phyloP scores from a whole-genome alignment of 2,329 filamentous ascomycete genomes.

The Exophiala alcalophila region DNA sequence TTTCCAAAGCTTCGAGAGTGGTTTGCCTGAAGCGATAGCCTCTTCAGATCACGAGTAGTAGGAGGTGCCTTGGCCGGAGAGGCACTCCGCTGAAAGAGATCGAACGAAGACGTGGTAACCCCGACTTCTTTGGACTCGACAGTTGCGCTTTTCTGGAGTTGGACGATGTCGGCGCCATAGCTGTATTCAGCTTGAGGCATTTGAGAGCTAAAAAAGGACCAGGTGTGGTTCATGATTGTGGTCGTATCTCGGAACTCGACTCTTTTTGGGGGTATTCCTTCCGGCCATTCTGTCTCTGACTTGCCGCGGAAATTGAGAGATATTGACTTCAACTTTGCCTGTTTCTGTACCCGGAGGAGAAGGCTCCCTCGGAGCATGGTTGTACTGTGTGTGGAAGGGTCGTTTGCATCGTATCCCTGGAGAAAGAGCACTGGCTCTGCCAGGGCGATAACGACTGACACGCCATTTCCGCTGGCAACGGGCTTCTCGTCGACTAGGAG shows the following conservation, averaged over 20 bases:
- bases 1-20: slow-evolving; percentile 84
- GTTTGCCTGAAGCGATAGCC: slow-evolving; percentile 73
- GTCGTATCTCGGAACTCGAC: slow-evolving; percentile 80
- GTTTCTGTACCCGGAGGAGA: slow-evolving; percentile 78
- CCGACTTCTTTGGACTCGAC: slow-evolving; percentile 35
- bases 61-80: slow-evolving; percentile 43
- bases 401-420: slow-evolving; percentile 49
- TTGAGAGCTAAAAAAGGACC: slow-evolving; percentile 82
- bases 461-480: slow-evolving; percentile 49
- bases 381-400: slow-evolving; percentile 61
- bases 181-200: slow-evolving; percentile 58
- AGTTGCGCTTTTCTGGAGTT: slow-evolving; percentile 48
- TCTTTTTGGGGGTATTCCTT: slow-evolving; percentile 87
- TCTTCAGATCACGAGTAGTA: slow-evolving; percentile 55
- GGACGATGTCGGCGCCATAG: slow-evolving; percentile 62
- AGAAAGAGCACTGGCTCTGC: slow-evolving; percentile 50
- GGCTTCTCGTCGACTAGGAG: slow-evolving; percentile 46
- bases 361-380: slow-evolving; percentile 83
- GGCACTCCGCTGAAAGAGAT: slow-evolving; percentile 42
- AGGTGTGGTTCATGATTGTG: slow-evolving; percentile 79
- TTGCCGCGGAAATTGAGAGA: slow-evolving; percentile 81
- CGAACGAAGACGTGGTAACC: slow-evolving; percentile 41
- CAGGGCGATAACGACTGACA: slow-evolving; percentile 46
- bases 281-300: slow-evolving; percentile 91
- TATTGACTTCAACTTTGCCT: slow-evolving; percentile 87